A percentile compares a stretch with the other conserved stretches of the same genome.
phyloP scores from a whole-genome alignment of 1,139 yeast genomes.

The Taphrina deformans region DNA sequence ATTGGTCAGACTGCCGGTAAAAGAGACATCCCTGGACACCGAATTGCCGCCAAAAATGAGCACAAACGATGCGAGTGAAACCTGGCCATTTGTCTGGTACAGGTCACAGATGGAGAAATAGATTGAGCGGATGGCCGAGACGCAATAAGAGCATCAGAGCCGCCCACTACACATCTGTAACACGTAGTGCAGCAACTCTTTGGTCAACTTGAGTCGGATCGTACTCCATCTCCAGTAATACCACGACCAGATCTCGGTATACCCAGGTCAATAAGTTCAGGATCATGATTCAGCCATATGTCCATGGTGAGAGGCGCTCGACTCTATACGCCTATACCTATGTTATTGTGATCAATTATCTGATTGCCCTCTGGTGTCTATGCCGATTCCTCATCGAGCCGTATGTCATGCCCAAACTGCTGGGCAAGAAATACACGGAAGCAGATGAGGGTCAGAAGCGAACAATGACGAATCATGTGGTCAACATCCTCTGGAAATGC shows the following conservation, averaged over 20 bases:
- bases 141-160: not conserved
- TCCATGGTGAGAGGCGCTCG: conserved; percentile 1
- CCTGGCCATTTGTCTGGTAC: not conserved
- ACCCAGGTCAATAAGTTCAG: too few species aligned
- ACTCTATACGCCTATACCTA: conserved; percentile 11
- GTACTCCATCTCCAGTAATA: too few species aligned
- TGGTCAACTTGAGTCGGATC: too few species aligned
- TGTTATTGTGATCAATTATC: conserved; percentile 11
- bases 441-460: conserved; percentile 12
- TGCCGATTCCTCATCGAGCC: conserved; percentile 10
- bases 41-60: not conserved
- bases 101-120: not conserved
- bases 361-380: conserved; percentile 15
- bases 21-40: not conserved
- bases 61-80: not conserved
- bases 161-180: too few species aligned
- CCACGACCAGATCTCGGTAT: too few species aligned
- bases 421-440: not conserved
- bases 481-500: conserved; percentile 17
- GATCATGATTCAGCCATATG: conserved; percentile 2
- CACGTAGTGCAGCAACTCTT: too few species aligned
- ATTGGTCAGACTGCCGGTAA: not conserved
- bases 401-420: conserved; percentile 6
- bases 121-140: not conserved
- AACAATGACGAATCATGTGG: conserved; percentile 15